Evolutionary conservation across 306 rosid species (phyloP), one percentile per base, ranked within the genome.

Genomic region (Gastrolobium bilobum): DNA sequence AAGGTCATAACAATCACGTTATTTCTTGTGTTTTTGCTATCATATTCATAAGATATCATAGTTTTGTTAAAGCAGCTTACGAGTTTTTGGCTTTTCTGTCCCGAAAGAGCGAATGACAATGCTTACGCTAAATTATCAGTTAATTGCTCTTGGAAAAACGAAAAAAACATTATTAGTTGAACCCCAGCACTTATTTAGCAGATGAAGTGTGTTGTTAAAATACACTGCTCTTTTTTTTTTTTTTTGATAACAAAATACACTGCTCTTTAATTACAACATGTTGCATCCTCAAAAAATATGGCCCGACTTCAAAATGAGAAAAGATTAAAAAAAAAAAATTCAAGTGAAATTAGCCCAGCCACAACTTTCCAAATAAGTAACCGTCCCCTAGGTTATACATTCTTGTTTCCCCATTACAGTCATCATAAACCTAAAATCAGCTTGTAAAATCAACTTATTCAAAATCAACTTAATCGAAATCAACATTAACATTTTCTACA

Each of bases 41-140:
- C 48, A 42, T 48, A 48, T 34, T 43, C 64, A 50, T 10, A 29
- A 59, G 0, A 51, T 30, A 51, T 10, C 50, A 46, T 74, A 15
- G 59, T 61, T 78, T 54, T 11, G 69, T 43, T 26, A 39, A 69
- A 47, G 43, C 59, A 74, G 37, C n/a, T 34, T 35, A 75, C 47
- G 10, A 70, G 6, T 82, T 77, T 54, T 65, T 70, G 5, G 56
- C 62, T 53, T 37, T 72, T 76, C 59, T 35, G 39, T 54, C 69
- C 40, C 7, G 57, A 40, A 26, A 61, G 34, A 14, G 60, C 56
- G 3, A 13, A 31, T 54, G 51, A 6, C 30, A 35, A 4, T 67
- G 31, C 37, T 62, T 61, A 33, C 4, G 34, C 46, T 65, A 3
- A 44, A 44, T 46, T 65, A 40, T 4, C 70, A 33, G 38, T 50